These are phyloP conservation scores for Acanthamoeba healyi DNA, from an alignment of 208 protist genomes.

Conservation along the genomic window DNA sequence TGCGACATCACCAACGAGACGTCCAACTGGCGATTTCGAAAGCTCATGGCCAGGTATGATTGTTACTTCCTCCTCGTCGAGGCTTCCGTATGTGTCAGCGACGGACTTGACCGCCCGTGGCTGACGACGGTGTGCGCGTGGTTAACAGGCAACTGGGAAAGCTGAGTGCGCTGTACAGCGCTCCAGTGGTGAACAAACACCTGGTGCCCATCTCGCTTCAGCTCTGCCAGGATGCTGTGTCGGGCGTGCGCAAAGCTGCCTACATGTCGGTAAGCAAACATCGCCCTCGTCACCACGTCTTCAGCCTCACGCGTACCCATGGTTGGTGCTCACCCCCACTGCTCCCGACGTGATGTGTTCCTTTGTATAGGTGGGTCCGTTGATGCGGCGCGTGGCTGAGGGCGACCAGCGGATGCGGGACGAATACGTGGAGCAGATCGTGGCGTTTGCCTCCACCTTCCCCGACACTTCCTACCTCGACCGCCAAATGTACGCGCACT, in stretches of 20 bases:
- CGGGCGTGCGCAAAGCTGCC: slow-evolving; percentile 44
- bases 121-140: not conserved
- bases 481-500: slow-evolving; percentile 13
- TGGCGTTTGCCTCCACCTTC: slow-evolving; percentile 46
- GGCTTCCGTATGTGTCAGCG: not conserved
- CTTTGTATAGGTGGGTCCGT: slow-evolving; percentile 35
- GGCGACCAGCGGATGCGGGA: slow-evolving; percentile 27
- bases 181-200: slow-evolving; percentile 38
- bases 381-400: slow-evolving; percentile 45
- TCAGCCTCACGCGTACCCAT: too few relatives aligned
- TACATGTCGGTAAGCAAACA: slow-evolving; percentile 10
- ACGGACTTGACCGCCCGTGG: not conserved
- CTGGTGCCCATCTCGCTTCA: slow-evolving; percentile 55
- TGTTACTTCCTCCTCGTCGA: too few relatives aligned
- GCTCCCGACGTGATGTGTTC: too few relatives aligned
- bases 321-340: too few relatives aligned
- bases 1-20: slow-evolving; percentile 68
- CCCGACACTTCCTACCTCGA: slow-evolving; percentile 56
- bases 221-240: slow-evolving; percentile 42
- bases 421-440: slow-evolving; percentile 59
- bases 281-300: too few relatives aligned
- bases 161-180: slow-evolving; percentile 49
- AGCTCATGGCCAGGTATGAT: slow-evolving; percentile 52
- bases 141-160: slow-evolving; percentile 11
- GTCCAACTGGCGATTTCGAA: slow-evolving; percentile 66